Conservation (phyloP, 2,329 filamentous ascomycete genomes). For the Colletotrichum karsti region DNA sequence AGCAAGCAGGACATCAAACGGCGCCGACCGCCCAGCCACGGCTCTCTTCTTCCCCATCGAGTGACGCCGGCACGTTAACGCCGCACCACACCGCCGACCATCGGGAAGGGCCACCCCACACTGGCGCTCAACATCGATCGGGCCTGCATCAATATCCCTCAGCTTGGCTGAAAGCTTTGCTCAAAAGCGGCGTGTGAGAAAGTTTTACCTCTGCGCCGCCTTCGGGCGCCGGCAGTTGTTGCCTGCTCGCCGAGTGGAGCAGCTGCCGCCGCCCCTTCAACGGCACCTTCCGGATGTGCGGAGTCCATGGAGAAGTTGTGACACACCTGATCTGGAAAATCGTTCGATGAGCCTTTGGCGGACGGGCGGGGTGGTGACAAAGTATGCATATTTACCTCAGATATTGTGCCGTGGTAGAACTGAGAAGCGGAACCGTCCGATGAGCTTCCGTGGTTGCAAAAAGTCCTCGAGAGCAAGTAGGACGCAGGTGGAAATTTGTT, state of each 20-base stretch:
- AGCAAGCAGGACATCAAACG: constrained; percentile 9
- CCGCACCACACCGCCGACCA: background rate
- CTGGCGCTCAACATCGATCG: constrained; percentile 21
- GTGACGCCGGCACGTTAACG: constrained; percentile 15
- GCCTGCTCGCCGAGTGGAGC: background rate
- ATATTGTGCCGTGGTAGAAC: background rate
- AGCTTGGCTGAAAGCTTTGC: too few species aligned
- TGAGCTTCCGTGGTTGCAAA: background rate
- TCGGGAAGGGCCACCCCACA: constrained; percentile 11
- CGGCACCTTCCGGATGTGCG: background rate
- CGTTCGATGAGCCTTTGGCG: background rate
- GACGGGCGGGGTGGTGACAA: background rate
- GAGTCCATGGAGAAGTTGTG: background rate
- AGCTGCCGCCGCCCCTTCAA: background rate
- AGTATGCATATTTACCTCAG: background rate
- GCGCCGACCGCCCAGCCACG: constrained; percentile 25
- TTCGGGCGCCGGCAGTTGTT: background rate
- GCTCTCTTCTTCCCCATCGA: constrained; percentile 17
- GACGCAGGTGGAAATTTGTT: background rate
- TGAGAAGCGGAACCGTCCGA: background rate
- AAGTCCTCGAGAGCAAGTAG: background rate
- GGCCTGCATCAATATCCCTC: background rate
- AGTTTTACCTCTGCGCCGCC: background rate
- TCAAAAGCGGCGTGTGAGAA: background rate
- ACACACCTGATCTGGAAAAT: too few species aligned